Evolutionary conservation across 306 rosid genomes (phyloP).

Genomic region (Dryas alaskensis): DNA sequence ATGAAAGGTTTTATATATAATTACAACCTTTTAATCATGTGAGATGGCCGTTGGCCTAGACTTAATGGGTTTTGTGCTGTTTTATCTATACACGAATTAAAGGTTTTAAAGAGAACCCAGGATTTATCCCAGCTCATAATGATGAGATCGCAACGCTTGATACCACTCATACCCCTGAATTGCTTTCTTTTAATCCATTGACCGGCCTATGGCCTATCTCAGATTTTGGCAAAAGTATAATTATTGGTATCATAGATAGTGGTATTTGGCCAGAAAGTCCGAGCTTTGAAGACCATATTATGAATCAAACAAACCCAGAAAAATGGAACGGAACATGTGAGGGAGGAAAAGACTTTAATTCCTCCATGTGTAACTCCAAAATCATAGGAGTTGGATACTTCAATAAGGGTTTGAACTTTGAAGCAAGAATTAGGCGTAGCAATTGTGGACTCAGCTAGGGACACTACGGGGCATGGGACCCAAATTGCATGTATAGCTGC

Average conservation of each 20-base stretch:
- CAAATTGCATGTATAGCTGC: constrained; percentile 14
- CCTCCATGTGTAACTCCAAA: not conserved
- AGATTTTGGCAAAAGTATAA: too few relatives aligned
- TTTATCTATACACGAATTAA: not conserved
- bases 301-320: not conserved
- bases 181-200: constrained; percentile 15
- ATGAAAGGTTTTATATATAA: too few relatives aligned
- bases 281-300: not conserved
- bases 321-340: not conserved
- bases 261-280: too few relatives aligned
- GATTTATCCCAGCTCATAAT: not conserved
- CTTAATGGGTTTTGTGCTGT: not conserved
- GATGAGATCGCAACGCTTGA: not conserved
- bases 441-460: constrained; percentile 3
- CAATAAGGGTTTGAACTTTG: not conserved
- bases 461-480: constrained; percentile 7
- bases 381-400: constrained; percentile 19
- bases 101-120: not conserved
- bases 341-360: not conserved
- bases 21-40: too few relatives aligned
- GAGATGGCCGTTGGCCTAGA: too few relatives aligned
- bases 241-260: too few relatives aligned
- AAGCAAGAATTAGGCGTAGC: not conserved
- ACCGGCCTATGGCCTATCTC: constrained; percentile 11
- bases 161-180: constrained; percentile 10